These are phyloP conservation scores for Groenewaldozyma salmanticensis DNA, from an alignment of 805 yeast species.

Conservation along the genomic window DNA sequence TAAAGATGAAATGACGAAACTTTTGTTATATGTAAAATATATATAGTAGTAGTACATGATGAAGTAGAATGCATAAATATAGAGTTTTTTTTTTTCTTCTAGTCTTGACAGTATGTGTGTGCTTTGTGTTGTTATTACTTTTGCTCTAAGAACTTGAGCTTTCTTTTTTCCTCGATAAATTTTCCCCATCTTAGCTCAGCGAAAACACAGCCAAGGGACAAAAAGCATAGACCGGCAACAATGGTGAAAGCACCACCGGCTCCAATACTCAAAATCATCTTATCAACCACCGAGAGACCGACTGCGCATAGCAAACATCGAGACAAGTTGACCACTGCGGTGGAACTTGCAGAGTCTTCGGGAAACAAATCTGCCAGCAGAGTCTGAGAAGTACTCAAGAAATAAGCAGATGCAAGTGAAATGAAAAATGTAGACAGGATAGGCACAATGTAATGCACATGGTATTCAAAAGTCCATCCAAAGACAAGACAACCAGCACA, in stretches of 20 bases:
- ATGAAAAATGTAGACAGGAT: slow-evolving; percentile 48
- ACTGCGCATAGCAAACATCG: slow-evolving; percentile 69
- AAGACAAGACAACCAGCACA: slow-evolving; percentile 39
- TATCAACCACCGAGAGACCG: slow-evolving; percentile 55
- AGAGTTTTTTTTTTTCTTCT: too few relatives aligned
- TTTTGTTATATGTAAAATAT: too few relatives aligned
- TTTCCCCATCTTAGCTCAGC: slow-evolving; percentile 9
- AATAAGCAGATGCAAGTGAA: slow-evolving; percentile 50
- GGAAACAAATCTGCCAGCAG: slow-evolving; percentile 73
- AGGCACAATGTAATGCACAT: slow-evolving; percentile 43
- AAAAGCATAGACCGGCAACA: slow-evolving; percentile 37
- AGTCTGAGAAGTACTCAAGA: slow-evolving; percentile 46
- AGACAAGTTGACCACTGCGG: slow-evolving; percentile 60
- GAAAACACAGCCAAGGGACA: slow-evolving; percentile 5
- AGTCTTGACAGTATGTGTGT: too few relatives aligned
- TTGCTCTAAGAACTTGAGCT: not conserved
- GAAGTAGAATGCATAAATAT: too few relatives aligned
- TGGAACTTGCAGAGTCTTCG: slow-evolving; percentile 56
- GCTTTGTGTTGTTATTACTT: too few relatives aligned
- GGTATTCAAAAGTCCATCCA: slow-evolving; percentile 63
- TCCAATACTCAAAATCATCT: slow-evolving; percentile 48
- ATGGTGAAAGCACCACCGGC: slow-evolving; percentile 73
- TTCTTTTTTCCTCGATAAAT: slow-evolving; percentile 6
- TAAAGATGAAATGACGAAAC: not conserved
- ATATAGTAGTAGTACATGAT: not conserved